Percentiles rank a stretch among this genome's conserved stretches.
phyloP scores from a whole-genome alignment of 2,329 filamentous ascomycete species.

The Aspergillus sp. region DNA sequence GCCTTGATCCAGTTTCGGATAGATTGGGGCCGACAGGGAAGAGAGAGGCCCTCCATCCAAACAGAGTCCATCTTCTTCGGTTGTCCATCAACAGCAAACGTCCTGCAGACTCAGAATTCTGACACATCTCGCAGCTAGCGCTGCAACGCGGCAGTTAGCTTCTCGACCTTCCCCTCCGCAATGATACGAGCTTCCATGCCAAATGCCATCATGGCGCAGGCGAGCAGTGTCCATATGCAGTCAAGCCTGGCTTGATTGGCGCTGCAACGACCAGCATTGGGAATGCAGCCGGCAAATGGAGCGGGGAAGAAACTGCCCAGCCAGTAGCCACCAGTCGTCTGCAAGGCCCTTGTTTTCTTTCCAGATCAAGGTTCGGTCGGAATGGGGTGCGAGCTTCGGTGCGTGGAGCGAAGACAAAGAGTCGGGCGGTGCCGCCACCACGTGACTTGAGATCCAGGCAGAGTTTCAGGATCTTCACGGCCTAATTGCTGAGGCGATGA shows the following conservation, averaged over 20 bases:
- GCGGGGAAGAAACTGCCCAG: not conserved
- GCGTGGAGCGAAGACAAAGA: not conserved
- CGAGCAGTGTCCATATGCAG: not conserved
- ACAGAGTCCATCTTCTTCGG: no score
- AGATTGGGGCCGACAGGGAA: not conserved
- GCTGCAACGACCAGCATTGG: not conserved
- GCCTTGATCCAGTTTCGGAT: not conserved
- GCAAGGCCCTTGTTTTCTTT: not conserved
- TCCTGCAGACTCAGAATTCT: not conserved
- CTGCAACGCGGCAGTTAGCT: not conserved
- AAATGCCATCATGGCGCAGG: conserved; percentile 3
- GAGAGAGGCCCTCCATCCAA: not conserved
- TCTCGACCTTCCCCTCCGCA: not conserved
- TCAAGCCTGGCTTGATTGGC: not conserved
- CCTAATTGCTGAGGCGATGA: not conserved
- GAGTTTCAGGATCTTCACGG: not conserved
- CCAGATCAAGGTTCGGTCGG: not conserved
- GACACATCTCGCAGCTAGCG: conserved; percentile 1
- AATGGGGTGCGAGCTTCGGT: not conserved
- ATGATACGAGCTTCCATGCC: conserved; percentile 3
- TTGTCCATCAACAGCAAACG: not conserved
- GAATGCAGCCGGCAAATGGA: not conserved
- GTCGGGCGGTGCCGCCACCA: not conserved
- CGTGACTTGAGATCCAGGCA: not conserved
- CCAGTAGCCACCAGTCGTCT: not conserved